These are phyloP conservation scores for Hysterangium stoloniferum DNA, from an alignment of 768 basidiomycete genomes.

Conservation along the genomic window DNA sequence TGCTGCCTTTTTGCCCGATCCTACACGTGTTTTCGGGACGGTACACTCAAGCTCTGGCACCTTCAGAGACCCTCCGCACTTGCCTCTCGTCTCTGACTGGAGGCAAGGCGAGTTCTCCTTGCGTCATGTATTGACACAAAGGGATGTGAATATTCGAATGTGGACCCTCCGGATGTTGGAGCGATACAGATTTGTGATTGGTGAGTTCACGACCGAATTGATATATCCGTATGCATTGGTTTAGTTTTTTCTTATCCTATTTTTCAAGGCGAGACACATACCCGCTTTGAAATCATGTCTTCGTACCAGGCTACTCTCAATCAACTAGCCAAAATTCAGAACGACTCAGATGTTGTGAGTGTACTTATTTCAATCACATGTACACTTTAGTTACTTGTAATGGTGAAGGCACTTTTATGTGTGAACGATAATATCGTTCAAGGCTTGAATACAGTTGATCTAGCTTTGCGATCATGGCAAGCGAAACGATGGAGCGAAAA, in stretches of 20 bases:
- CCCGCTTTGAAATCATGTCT: background rate
- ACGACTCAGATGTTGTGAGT: background rate
- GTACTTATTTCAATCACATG: background rate
- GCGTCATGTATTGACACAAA: background rate
- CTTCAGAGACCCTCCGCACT: background rate
- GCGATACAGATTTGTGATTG: constrained; percentile 29
- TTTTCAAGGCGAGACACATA: constrained; percentile 4
- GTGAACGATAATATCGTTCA: constrained; percentile 14
- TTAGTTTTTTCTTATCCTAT: background rate
- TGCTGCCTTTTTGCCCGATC: constrained; percentile 28
- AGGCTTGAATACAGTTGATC: background rate
- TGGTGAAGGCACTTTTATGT: constrained; percentile 11
- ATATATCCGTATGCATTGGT: background rate
- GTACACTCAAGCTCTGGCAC: background rate
- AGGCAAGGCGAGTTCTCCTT: constrained; percentile 2
- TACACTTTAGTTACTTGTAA: background rate
- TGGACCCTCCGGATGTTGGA: constrained; percentile 27
- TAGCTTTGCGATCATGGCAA: constrained; percentile 12
- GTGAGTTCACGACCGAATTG: constrained; percentile 18
- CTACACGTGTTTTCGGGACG: background rate
- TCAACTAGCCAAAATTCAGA: background rate
- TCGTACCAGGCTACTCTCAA: background rate
- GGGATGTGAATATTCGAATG: constrained; percentile 16
- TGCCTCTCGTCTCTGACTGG: constrained; percentile 7
- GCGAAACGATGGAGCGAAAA: constrained; percentile 9